Evolutionary conservation across 306 rosid species (phyloP).

Genomic region (Pyrus bretschneideri): DNA sequence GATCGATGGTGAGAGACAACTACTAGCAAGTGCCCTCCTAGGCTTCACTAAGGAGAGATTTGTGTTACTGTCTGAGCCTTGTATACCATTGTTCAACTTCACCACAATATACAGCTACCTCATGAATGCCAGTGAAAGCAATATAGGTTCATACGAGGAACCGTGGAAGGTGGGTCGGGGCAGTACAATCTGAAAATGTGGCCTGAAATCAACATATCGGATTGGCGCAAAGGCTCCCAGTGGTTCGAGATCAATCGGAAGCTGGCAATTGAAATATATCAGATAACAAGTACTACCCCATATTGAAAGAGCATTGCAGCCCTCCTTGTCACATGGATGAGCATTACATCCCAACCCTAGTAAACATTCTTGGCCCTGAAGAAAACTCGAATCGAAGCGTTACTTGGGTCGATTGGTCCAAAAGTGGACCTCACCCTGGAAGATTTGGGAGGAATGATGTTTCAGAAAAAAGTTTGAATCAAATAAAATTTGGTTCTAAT

Average conservation of each 20-base stretch:
- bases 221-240: constrained; percentile 58
- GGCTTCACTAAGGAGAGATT: constrained; percentile 45
- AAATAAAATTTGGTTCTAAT: constrained; percentile 27
- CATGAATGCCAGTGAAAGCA: constrained; percentile 13
- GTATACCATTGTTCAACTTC: constrained; percentile 50
- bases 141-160: constrained; percentile 39
- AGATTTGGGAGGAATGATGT: constrained; percentile 31
- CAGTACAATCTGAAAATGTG: constrained; percentile 40
- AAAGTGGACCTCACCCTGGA: constrained; percentile 42
- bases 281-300: constrained; percentile 32
- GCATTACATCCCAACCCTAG: constrained; percentile 42
- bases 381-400: constrained; percentile 37
- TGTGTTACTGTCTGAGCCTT: constrained; percentile 34
- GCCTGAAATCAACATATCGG: constrained; percentile 12
- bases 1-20: constrained; percentile 48
- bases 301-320: constrained; percentile 28
- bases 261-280: constrained; percentile 32
- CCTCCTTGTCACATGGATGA: constrained; percentile 61
- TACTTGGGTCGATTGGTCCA: constrained; percentile 67
- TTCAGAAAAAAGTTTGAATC: constrained; percentile 27
- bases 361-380: constrained; percentile 20
- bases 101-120: constrained; percentile 30
- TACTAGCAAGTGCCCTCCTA: constrained; percentile 43
- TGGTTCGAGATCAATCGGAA: constrained; percentile 41
- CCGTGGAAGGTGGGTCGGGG: constrained; percentile 42